Evolutionary conservation across 2,329 filamentous ascomycete species (phyloP), one percentile per base, ranked within the genome.

Genomic region (Paracoccidioides brasiliensis): DNA sequence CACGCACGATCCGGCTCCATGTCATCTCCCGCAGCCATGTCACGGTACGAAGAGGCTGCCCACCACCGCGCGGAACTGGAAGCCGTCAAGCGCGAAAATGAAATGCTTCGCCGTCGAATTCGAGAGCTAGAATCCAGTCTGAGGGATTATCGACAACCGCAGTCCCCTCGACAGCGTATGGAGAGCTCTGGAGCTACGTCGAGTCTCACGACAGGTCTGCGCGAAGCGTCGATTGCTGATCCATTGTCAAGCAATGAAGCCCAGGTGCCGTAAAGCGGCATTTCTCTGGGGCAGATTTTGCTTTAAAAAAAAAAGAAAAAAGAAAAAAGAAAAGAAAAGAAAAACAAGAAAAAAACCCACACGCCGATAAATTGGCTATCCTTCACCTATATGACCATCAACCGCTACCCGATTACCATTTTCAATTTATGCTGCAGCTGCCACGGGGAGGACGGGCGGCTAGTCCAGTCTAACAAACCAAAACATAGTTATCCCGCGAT

Each of bases 1-100:
- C 56, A 59, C 57, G 58, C 61, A 42, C 64, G 61, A 43, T 65
- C 60, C 53, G 64, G 62, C 4, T 65, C 63, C 53, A 57, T 62
- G 28, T 64, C 60, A 15, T 66, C 67, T 5, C 65, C 69, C 10
- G 63, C 61, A 6, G 64, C 62, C 5, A 56, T 67, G 10, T 62
- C 68, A 28, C 68, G 74, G 22, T 72, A 71, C 50, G 74, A 76
- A 53, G 74, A 76, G 57, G 65, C 66, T 4, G 63, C 69, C 1
- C 63, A 69, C 14, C 72, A 76, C 42, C 67, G 69, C 28, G 67
- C 68, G 38, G 74, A 77, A 55, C 58, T 76, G 30, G 74, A 76
- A 49, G 62, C 66, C 1, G 67, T 74, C 38, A 73, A 70, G 58
- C 66, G 69, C 9, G 75, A 77, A 60, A 77, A 77, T 53, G 75